Conservation (phyloP, 345 rosid genomes). For the Excoecaria agallocha region DNA sequence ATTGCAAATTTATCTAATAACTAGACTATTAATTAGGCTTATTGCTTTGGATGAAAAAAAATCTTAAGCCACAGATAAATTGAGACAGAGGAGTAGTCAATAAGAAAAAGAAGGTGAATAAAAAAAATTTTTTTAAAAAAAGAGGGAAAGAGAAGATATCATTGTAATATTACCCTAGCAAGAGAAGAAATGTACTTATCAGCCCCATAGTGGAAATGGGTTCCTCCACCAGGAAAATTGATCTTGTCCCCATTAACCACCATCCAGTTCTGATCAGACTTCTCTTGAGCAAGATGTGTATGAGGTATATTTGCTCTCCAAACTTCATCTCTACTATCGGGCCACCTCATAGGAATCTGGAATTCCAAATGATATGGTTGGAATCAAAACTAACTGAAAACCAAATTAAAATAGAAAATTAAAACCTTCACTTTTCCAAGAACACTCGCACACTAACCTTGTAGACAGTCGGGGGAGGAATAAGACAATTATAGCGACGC, state of each 20-base stretch:
- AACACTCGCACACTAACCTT: conserved; percentile 46
- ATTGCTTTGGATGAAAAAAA: too few relatives aligned
- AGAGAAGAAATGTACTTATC: conserved; percentile 87
- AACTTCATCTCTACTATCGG: conserved; percentile 91
- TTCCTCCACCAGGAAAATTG: conserved; percentile 97
- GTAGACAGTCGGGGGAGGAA: conserved; percentile 87
- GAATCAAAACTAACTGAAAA: conserved; percentile 36
- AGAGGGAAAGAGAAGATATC: background rate
- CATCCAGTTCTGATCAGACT: conserved; percentile 99
- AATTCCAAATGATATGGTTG: conserved; percentile 42
- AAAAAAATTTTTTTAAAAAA: background rate
- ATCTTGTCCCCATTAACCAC: conserved; percentile 90
- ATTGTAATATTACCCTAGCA: conserved; percentile 55
- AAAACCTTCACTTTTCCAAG: conserved; percentile 6
- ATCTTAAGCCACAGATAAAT: too few relatives aligned
- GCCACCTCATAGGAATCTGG: conserved; percentile 94
- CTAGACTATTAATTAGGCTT: too few relatives aligned
- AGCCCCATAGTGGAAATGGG: conserved; percentile 94
- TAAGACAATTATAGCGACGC: conserved; percentile 82
- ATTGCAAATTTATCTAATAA: too few relatives aligned
- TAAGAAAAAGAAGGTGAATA: background rate
- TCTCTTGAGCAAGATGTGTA: conserved; percentile 91
- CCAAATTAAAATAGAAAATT: background rate
- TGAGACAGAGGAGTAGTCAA: background rate
- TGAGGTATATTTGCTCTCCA: conserved; percentile 98